These are phyloP conservation scores for Diversispora eburnea DNA, from an alignment of 192 early-diverging fungal genomes.

Conservation along the genomic window DNA sequence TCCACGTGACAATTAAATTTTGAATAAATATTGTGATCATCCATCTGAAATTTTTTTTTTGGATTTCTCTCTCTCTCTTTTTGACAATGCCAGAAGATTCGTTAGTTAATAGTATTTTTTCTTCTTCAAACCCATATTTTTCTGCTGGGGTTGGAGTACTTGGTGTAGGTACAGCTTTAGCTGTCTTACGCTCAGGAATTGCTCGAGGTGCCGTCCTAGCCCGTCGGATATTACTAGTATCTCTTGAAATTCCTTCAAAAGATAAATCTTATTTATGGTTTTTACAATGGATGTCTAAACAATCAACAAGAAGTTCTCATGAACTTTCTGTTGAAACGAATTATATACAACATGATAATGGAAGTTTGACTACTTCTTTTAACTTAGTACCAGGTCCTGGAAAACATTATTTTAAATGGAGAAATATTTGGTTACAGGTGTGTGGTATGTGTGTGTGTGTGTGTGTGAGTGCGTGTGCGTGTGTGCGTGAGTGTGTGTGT, in stretches of 20 bases:
- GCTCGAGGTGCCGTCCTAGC: slow-evolving; percentile 64
- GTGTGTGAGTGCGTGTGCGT: too few relatives aligned
- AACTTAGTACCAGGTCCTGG: slow-evolving; percentile 90
- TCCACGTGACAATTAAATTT: too few relatives aligned
- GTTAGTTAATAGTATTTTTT: neutral
- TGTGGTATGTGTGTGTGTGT: neutral
- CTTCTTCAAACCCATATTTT: slow-evolving; percentile 84
- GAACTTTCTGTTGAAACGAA: slow-evolving; percentile 85
- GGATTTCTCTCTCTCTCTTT: too few relatives aligned
- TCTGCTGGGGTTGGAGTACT: slow-evolving; percentile 92
- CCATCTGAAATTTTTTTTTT: too few relatives aligned
- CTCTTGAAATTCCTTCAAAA: slow-evolving; percentile 91
- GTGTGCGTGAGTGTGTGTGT: neutral
- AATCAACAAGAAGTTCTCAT: slow-evolving; percentile 52
- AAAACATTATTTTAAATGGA: slow-evolving; percentile 80
- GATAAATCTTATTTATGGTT: slow-evolving; percentile 95
- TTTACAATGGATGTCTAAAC: slow-evolving; percentile 83
- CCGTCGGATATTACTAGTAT: slow-evolving; percentile 77
- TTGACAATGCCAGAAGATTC: too few relatives aligned
- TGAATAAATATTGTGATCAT: too few relatives aligned
- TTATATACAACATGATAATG: slow-evolving; percentile 87
- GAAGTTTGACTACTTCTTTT: slow-evolving; percentile 78
- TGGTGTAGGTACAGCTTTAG: slow-evolving; percentile 80
- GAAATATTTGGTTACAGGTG: slow-evolving; percentile 75
- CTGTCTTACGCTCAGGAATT: slow-evolving; percentile 70